phyloP scores from a whole-genome alignment of 176 grass and related monocot genomes.

The Puccinellia tenuiflora region DNA sequence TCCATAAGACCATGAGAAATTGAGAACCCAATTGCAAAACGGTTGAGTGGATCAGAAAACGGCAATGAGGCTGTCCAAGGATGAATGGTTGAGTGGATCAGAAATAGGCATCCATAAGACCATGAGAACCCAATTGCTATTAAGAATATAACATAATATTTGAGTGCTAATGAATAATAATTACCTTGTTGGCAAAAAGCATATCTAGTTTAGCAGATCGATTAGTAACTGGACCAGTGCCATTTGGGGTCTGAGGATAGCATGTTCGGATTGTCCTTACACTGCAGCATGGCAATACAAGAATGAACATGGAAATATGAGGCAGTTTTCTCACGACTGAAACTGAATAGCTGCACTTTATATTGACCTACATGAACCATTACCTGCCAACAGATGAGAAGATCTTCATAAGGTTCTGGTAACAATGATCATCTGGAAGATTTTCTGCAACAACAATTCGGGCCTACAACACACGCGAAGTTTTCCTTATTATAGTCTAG shows the following conservation, averaged over 20 bases:
- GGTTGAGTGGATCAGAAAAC: neutral
- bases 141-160: neutral
- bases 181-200: constrained; percentile 98
- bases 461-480: constrained; percentile 41
- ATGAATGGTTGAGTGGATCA: neutral
- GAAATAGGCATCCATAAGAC: neutral
- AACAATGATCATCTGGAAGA: constrained; percentile 97
- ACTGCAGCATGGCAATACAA: constrained; percentile 44
- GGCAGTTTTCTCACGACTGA: neutral
- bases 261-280: constrained; percentile 97
- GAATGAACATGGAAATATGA: constrained; percentile 11
- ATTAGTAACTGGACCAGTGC: constrained; percentile 73
- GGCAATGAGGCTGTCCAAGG: neutral
- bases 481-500: constrained; percentile 4
- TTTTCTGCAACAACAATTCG: constrained; percentile 98
- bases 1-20: neutral
- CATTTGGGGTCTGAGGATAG: constrained; percentile 86
- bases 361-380: constrained; percentile 16
- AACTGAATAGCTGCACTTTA: neutral
- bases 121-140: neutral
- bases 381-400: constrained; percentile 96
- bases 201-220: constrained; percentile 94
- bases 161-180: neutral
- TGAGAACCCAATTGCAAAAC: neutral
- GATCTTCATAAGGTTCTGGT: constrained; percentile 97